Conservation (phyloP, 2,329 filamentous ascomycete species). For the Penicillium sp. region DNA sequence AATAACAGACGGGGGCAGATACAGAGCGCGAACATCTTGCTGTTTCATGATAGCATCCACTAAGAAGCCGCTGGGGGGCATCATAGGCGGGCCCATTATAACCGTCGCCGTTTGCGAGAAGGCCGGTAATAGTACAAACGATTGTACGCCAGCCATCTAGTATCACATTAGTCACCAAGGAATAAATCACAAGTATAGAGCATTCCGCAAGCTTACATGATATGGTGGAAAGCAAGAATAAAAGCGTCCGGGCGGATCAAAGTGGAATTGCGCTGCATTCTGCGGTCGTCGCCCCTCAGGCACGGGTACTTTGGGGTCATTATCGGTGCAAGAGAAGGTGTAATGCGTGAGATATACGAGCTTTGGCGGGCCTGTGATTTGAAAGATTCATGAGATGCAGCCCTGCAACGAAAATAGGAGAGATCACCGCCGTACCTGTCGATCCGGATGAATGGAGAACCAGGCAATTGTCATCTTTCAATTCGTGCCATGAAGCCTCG, state of each 20-base stretch:
- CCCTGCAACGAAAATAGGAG: not conserved
- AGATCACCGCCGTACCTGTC: constrained; percentile 7
- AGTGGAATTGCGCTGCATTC: constrained; percentile 12
- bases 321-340: constrained; percentile 16
- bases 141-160: constrained; percentile 12
- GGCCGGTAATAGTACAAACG: constrained; percentile 8
- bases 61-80: constrained; percentile 13
- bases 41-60: constrained; percentile 10
- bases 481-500: constrained; percentile 4
- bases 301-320: constrained; percentile 12
- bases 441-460: constrained; percentile 17
- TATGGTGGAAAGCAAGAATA: constrained; percentile 17
- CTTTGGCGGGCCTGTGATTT: constrained; percentile 10
- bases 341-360: constrained; percentile 15
- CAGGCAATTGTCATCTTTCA: constrained; percentile 13
- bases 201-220: constrained; percentile 3
- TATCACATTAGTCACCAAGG: not conserved
- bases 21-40: constrained; percentile 14
- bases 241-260: constrained; percentile 10
- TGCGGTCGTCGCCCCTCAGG: constrained; percentile 13
- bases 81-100: constrained; percentile 13
- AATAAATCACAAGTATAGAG: not conserved
- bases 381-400: not conserved
- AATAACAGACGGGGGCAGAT: constrained; percentile 11
- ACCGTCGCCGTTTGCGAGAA: constrained; percentile 10